Evolutionary conservation across 2,329 filamentous ascomycete genomes (phyloP).

Genomic region (Cladophialophora chaetospira): DNA sequence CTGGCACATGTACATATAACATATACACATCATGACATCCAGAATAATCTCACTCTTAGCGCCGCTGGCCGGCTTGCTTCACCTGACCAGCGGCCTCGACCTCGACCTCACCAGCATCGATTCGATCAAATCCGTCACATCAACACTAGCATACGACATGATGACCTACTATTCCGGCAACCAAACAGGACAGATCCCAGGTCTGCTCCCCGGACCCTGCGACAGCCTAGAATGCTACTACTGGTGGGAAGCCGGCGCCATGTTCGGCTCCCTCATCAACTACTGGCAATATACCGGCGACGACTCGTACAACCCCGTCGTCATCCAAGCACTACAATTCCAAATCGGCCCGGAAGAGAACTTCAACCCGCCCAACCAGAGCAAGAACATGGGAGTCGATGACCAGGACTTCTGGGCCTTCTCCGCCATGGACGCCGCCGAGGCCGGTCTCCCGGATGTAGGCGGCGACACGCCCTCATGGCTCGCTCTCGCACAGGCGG

Average conservation of each 20-base stretch:
- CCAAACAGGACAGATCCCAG: conserved; percentile 36
- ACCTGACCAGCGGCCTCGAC: conserved; percentile 17
- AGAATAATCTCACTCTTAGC: conserved; percentile 14
- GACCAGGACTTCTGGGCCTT: conserved; percentile 42
- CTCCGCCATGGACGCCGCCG: conserved; percentile 42
- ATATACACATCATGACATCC: conserved; percentile 21
- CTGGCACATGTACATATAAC: neutral
- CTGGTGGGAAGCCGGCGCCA: conserved; percentile 44
- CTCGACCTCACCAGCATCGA: conserved; percentile 33
- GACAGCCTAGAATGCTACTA: conserved; percentile 34
- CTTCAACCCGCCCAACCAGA: conserved; percentile 47
- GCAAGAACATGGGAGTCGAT: conserved; percentile 40
- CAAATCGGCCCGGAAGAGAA: conserved; percentile 43
- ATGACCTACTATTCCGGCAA: conserved; percentile 41
- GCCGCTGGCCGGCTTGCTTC: conserved; percentile 31
- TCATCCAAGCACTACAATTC: conserved; percentile 42
- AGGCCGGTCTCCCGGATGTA: conserved; percentile 41
- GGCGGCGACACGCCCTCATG: conserved; percentile 60
- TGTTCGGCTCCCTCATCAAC: conserved; percentile 43
- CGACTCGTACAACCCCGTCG: conserved; percentile 43
- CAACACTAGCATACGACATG: conserved; percentile 38
- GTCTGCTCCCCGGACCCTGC: conserved; percentile 38
- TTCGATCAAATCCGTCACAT: conserved; percentile 39
- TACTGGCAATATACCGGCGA: conserved; percentile 49
- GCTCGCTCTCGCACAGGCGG: conserved; percentile 71